phyloP scores from a whole-genome alignment of 2,329 filamentous ascomycete species.

The Cladosporium sp. region DNA sequence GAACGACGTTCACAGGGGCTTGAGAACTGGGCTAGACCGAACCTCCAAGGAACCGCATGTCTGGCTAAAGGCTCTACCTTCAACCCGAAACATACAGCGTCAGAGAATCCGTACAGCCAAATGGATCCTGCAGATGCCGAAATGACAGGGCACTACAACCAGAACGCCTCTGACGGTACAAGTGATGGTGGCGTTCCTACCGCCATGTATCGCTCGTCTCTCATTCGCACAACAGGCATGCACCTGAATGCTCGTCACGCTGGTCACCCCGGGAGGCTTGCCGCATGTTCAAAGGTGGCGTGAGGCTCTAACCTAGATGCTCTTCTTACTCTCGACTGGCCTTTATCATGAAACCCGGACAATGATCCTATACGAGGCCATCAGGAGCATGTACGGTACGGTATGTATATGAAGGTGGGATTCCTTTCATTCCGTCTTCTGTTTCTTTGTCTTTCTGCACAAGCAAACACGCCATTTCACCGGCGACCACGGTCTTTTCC shows the following conservation, averaged over 20 bases:
- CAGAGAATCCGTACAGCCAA: slow-evolving; percentile 4
- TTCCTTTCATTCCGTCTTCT: not conserved
- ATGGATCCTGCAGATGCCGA: not conserved
- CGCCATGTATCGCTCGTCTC: not conserved
- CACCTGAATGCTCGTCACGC: slow-evolving; percentile 1
- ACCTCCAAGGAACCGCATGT: slow-evolving; percentile 1
- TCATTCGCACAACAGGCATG: slow-evolving; percentile 4
- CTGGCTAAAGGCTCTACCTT: slow-evolving; percentile 2
- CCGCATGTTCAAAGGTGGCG: not conserved
- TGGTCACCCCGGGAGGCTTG: not conserved
- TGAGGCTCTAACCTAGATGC: not conserved
- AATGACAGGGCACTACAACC: slow-evolving; percentile 7
- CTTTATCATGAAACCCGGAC: slow-evolving; percentile 1
- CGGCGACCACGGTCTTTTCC: slow-evolving; percentile 18
- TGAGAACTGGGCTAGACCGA: slow-evolving; percentile 6
- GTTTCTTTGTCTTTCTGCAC: not conserved
- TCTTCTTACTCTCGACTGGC: not conserved
- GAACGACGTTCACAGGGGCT: not conserved
- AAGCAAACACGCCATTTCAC: slow-evolving; percentile 4
- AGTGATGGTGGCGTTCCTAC: not conserved
- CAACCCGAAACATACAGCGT: slow-evolving; percentile 12
- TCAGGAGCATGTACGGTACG: not conserved
- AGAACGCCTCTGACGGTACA: slow-evolving; percentile 2
- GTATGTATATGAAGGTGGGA: not conserved
- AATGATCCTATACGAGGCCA: not conserved